phyloP scores from a whole-genome alignment of 345 rosid species.

The Boechera retrofracta region DNA sequence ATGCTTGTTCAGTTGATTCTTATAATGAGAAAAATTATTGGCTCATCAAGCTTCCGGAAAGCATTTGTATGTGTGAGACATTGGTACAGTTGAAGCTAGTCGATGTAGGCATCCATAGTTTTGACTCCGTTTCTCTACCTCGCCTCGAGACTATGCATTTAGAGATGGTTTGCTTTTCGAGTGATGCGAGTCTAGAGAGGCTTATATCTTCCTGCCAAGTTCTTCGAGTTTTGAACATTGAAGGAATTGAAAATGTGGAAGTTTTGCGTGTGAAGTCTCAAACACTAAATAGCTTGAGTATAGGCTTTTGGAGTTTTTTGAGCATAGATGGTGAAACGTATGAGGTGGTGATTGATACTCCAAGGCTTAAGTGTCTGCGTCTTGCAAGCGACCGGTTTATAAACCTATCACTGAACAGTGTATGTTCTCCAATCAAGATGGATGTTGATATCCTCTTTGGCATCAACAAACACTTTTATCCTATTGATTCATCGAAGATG shows the following conservation, averaged over 20 bases:
- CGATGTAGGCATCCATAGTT: background rate
- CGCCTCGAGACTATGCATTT: slow-evolving; percentile 3
- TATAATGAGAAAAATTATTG: background rate
- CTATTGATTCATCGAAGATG: background rate
- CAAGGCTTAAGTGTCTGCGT: background rate
- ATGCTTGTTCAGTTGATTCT: background rate
- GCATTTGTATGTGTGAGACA: background rate
- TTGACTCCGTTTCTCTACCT: background rate
- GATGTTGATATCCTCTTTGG: background rate
- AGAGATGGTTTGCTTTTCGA: background rate
- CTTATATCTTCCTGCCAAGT: background rate
- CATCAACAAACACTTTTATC: background rate
- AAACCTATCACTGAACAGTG: background rate
- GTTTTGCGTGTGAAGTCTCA: background rate
- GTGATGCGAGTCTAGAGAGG: background rate
- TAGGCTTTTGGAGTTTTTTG: background rate
- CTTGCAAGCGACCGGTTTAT: background rate
- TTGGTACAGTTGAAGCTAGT: slow-evolving; percentile 16
- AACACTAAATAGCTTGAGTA: background rate
- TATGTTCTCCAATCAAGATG: background rate
- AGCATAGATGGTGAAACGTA: too few species aligned
- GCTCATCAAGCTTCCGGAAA: background rate
- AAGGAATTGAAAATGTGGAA: background rate
- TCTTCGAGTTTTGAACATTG: background rate
- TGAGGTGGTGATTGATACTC: background rate